phyloP scores from a whole-genome alignment of 257 asterid species.

The Paulownia fortunei region DNA sequence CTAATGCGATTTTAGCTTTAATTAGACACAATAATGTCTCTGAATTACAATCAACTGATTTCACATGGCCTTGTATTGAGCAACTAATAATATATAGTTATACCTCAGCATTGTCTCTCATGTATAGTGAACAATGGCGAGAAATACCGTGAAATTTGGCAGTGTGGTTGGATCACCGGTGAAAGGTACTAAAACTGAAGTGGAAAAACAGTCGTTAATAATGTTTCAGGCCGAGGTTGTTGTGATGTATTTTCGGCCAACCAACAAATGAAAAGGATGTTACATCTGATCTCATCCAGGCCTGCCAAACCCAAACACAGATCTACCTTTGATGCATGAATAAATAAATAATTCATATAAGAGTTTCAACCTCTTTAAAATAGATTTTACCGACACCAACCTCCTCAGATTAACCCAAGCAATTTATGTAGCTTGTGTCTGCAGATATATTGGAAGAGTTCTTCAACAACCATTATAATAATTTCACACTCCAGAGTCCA shows the following conservation, averaged over 20 bases:
- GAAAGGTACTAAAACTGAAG: background rate
- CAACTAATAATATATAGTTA: no score
- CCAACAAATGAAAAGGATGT: slow-evolving; percentile 33
- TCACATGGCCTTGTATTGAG: no score
- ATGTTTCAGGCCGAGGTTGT: slow-evolving; percentile 7
- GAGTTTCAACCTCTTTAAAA: background rate
- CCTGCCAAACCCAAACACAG: background rate
- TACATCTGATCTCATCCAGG: slow-evolving; percentile 9
- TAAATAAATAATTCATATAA: background rate
- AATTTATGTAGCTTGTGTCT: background rate
- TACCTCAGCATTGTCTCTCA: no score
- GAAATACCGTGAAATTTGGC: no score
- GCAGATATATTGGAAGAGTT: background rate
- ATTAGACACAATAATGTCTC: no score
- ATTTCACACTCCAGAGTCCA: background rate
- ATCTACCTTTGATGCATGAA: background rate
- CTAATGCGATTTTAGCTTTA: no score
- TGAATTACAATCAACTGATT: no score
- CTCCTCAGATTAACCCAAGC: background rate
- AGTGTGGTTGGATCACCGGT: no score
- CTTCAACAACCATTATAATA: background rate
- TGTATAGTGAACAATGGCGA: no score
- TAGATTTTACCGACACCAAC: background rate
- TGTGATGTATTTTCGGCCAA: slow-evolving; percentile 32
- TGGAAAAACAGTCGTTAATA: background rate